phyloP scores from a whole-genome alignment of 441 rosid genomes.

The Bocquillonia castaneifolia region DNA sequence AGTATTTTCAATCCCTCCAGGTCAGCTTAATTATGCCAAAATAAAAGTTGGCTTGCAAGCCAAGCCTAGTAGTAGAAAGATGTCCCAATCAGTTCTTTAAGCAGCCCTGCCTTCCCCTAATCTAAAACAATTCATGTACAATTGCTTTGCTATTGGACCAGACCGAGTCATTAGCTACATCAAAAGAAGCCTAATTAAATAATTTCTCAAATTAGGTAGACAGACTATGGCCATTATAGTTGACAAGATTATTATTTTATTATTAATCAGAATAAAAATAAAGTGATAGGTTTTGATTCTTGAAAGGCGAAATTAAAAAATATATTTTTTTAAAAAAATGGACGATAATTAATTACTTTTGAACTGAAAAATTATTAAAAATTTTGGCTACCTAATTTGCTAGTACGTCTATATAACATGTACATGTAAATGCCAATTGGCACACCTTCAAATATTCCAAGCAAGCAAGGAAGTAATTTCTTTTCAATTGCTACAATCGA shows the following conservation, averaged over 20 bases:
- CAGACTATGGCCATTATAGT: too few species aligned
- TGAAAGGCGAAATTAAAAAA: too few species aligned
- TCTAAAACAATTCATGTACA: not conserved
- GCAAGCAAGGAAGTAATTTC: not conserved
- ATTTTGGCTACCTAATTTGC: not conserved
- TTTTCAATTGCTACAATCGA: not conserved
- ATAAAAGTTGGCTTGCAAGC: constrained; percentile 3
- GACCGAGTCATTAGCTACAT: too few species aligned
- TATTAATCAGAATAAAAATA: too few species aligned
- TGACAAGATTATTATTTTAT: too few species aligned
- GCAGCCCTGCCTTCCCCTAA: too few species aligned
- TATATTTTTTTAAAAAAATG: too few species aligned
- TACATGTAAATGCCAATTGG: not conserved
- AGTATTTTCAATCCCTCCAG: not conserved
- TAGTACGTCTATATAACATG: not conserved
- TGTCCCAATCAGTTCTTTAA: not conserved
- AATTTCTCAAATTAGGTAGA: too few species aligned
- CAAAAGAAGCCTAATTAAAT: too few species aligned
- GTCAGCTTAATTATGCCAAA: not conserved
- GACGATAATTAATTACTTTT: too few species aligned
- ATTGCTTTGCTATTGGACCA: too few species aligned
- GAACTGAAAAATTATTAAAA: not conserved
- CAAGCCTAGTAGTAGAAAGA: not conserved
- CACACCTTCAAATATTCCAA: not conserved
- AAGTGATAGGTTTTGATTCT: too few species aligned